Base-by-base conservation (phyloP, 495 filamentous ascomycete species). In the Halenospora varia region DNA sequence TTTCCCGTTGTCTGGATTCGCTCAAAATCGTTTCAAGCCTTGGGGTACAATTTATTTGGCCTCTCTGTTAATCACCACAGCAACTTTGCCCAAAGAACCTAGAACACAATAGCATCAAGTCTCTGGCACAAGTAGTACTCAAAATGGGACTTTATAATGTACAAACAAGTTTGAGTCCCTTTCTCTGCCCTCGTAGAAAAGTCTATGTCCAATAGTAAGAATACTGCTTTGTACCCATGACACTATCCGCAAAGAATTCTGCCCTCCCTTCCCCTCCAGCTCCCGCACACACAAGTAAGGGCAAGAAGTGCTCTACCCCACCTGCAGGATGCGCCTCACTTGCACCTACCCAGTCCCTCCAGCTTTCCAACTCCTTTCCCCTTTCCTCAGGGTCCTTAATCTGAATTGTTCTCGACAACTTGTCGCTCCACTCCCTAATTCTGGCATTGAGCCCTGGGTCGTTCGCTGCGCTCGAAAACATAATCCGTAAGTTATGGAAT, bases 401-500 rank as follows among this genome's bases (percentile, higher is more conserved):
- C 67, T 1, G 69, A 70, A 3, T 77, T 73, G 57, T 50, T 42
- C 29, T 48, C n/a, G 55, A 48, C 15, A 53, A 26, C 24, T 41
- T 64, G 60, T 48, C 80, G 84, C 0, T 88, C 89, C 15, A 88
- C 81, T 68, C 85, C 88, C n/a, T 93, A 75, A 17, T 88, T 88
- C 44, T 86, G 77, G 68, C 92, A 88, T 46, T 58, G 94, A 96
- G 46, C 80, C 84, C 19, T 74, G 74, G n/a, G 77, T 77, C 67
- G 89, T 89, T 24, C 81, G 82, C 64, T 85, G 39, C 2, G 81
- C 22, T 76, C 61, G 22, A 75, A 67, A 24, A 77, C 11, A 75
- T 75, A 59, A 91, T 86, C 17, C 84, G 79, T 41, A 92, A 76
- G 66, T 93, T 94, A 66, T 94, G 90, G 25, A 92, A 90, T 0